phyloP scores from a whole-genome alignment of 2,329 filamentous ascomycete species.

The Penicillium sp. region DNA sequence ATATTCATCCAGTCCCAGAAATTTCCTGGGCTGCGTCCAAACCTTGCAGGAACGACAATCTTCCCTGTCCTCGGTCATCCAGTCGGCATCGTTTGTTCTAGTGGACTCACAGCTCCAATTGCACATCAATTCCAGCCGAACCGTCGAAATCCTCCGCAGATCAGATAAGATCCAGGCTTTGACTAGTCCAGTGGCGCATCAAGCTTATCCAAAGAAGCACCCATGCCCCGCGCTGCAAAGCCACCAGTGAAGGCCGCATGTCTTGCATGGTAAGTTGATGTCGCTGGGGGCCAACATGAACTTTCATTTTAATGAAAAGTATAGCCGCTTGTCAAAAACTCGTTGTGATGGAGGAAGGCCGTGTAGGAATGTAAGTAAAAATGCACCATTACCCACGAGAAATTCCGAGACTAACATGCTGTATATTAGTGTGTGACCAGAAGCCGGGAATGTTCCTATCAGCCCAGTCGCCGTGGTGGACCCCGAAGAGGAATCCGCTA shows the following conservation, averaged over 20 bases:
- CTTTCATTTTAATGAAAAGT: background rate
- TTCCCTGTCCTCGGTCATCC: background rate
- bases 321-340: conserved; percentile 30
- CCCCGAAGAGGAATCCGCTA: conserved; percentile 25
- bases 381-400: background rate
- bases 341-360: conserved; percentile 31
- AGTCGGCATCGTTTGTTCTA: background rate
- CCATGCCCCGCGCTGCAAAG: conserved; percentile 16
- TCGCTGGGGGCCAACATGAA: background rate
- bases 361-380: conserved; percentile 26
- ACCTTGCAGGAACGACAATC: background rate
- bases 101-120: background rate
- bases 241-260: conserved; percentile 26
- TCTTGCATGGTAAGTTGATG: conserved; percentile 20
- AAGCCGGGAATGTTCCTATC: conserved; percentile 23
- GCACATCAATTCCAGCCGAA: background rate
- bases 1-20: no score
- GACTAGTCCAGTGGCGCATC: background rate
- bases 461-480: conserved; percentile 32
- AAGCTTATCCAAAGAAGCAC: background rate
- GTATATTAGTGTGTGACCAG: conserved; percentile 22
- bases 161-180: background rate
- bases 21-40: background rate
- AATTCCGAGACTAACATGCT: background rate
- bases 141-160: background rate